phyloP scores from a whole-genome alignment of 805 yeast species.

The Metschnikowia colocasiae region DNA sequence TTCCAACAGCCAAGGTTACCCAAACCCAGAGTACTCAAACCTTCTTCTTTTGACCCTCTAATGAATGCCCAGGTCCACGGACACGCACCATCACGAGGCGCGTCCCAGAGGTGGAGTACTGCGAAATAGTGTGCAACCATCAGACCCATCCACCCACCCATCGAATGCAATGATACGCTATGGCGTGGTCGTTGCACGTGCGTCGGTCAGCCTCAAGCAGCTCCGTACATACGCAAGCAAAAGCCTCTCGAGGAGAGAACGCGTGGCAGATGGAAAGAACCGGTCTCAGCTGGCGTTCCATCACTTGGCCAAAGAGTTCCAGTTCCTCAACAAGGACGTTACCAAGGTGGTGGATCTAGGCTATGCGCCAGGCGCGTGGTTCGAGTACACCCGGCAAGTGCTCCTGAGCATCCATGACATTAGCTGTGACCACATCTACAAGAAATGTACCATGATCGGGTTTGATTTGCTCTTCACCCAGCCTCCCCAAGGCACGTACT shows the following conservation, averaged over 20 bases:
- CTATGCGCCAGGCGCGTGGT: slow-evolving; percentile 42
- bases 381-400: slow-evolving; percentile 26
- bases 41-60: no score
- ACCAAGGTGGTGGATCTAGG: slow-evolving; percentile 39
- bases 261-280: slow-evolving; percentile 24
- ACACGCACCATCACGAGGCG: not conserved
- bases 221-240: not conserved
- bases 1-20: no score
- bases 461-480: slow-evolving; percentile 63
- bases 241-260: slow-evolving; percentile 13
- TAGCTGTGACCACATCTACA: slow-evolving; percentile 24
- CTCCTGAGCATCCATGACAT: slow-evolving; percentile 30
- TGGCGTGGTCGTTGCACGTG: not conserved
- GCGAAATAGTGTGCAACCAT: not conserved
- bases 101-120: not conserved
- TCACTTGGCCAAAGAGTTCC: slow-evolving; percentile 27
- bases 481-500: slow-evolving; percentile 77
- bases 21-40: no score
- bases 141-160: not conserved
- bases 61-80: no score
- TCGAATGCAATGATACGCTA: not conserved
- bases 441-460: slow-evolving; percentile 35
- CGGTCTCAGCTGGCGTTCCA: slow-evolving; percentile 25
- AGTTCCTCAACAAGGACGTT: slow-evolving; percentile 25
- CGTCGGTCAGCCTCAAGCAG: not conserved